These are phyloP conservation scores for Aspergillus leporis DNA, from an alignment of 495 filamentous ascomycete species.

Conservation along the genomic window DNA sequence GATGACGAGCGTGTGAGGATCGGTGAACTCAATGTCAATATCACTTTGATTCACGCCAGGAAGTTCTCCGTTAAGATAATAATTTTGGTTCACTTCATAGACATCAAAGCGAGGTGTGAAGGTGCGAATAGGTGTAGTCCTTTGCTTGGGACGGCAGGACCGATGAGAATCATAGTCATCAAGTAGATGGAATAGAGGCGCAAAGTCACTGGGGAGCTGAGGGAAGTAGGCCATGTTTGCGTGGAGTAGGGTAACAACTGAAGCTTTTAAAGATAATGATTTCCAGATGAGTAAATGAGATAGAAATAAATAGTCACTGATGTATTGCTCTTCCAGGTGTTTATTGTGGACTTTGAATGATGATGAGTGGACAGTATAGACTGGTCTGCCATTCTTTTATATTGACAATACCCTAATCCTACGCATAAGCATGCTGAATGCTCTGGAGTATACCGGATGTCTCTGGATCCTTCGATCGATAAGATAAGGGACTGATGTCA, in stretches of 20 bases:
- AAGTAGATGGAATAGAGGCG: conserved; percentile 72
- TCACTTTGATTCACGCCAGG: conserved; percentile 79
- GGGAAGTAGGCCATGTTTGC: conserved; percentile 68
- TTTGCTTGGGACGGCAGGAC: conserved; percentile 23
- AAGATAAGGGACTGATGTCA: conserved; percentile 15
- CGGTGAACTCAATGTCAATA: conserved; percentile 81
- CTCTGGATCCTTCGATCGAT: conserved; percentile 16
- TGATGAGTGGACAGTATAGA: not conserved
- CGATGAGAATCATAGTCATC: conserved; percentile 69
- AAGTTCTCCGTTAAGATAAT: conserved; percentile 85
- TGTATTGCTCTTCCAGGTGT: too few species aligned
- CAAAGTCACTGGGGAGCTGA: conserved; percentile 54
- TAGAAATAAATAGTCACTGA: not conserved
- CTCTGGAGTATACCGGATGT: conserved; percentile 4
- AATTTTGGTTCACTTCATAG: conserved; percentile 63
- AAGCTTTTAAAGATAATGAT: conserved; percentile 5
- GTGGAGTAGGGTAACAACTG: conserved; percentile 10
- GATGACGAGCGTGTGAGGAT: conserved; percentile 73
- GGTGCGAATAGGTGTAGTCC: conserved; percentile 31
- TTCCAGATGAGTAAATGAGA: too few species aligned
- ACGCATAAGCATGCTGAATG: conserved; percentile 2
- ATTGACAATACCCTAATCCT: conserved; percentile 6
- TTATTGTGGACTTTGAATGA: not conserved
- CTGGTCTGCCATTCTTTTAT: conserved; percentile 15
- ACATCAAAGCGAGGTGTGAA: conserved; percentile 83